These are phyloP conservation scores for Plasmodium billcollinsi DNA, from an alignment of 169 alveolate species.

Conservation along the genomic window DNA sequence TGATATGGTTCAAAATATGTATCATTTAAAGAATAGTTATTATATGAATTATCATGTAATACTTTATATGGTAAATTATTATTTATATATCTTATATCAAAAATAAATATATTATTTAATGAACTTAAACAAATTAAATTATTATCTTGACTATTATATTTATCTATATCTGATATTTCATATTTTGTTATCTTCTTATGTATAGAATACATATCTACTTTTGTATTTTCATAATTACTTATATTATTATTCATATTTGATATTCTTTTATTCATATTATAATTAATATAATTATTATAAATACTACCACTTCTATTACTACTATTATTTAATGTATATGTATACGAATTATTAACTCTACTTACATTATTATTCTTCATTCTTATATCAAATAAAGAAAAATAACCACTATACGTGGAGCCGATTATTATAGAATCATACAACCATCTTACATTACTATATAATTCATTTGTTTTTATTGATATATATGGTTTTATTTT, in stretches of 20 bases:
- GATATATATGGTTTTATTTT: constrained; percentile 51
- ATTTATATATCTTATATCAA: constrained; percentile 47
- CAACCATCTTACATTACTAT: constrained; percentile 65
- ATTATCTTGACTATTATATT: constrained; percentile 50
- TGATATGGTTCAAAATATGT: constrained; percentile 55
- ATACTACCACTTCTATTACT: not conserved
- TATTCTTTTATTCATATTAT: too few relatives aligned
- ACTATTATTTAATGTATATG: not conserved
- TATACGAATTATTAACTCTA: not conserved
- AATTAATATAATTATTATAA: too few relatives aligned
- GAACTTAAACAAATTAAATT: constrained; percentile 56
- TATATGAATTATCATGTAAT: constrained; percentile 54
- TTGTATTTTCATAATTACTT: not conserved
- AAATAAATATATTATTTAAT: constrained; percentile 43
- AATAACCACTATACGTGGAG: constrained; percentile 62
- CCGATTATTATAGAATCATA: constrained; percentile 57
- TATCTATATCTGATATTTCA: constrained; percentile 68
- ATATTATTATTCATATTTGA: not conserved
- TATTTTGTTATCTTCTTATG: constrained; percentile 64
- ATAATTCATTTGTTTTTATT: constrained; percentile 50
- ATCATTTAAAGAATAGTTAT: constrained; percentile 30
- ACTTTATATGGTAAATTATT: constrained; percentile 62
- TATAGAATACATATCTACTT: constrained; percentile 28
- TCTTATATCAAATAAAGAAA: constrained; percentile 58
- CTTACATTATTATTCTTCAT: constrained; percentile 17